Base-by-base conservation (phyloP, 2,329 filamentous ascomycete species). In the Trichoderma cornu-damae region DNA sequence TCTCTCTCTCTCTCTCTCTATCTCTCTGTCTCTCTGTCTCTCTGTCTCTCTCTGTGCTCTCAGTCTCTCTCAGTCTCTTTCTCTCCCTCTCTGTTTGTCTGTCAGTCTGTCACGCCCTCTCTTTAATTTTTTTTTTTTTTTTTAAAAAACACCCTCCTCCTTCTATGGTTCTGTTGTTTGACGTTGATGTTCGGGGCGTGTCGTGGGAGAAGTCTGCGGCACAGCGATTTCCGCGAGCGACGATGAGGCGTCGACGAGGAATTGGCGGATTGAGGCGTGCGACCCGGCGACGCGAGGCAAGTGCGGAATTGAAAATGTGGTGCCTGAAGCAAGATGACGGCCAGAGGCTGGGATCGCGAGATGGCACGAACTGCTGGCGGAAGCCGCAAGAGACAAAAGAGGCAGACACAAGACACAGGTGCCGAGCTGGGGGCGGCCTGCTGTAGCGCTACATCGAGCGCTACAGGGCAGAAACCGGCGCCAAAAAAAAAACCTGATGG, bases 401-500 rank as follows among this genome's bases (percentile, higher is more conserved):
- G 8, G 34, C 34, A 35, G 34, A 34, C 26, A 34, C 16, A 32
- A 18, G 44, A 26, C 34, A n/a, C 20, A 26, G 42, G 28, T 9
- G 28, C 28, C 28, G 44, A 6, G 44, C 44, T 48, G 44, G 44
- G n/a, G 22, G 34, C 28, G 28, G 28, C n/a, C 12, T 11, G 37
- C 35, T 52, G 49, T 32, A 54, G 50, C 38, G 50, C 38, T 44
- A 38, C 14, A 53, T 47, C 24, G 34, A 49, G 44, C 43, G 53
- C 53, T 49, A 49, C 24, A 40, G 22, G 1, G 18, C 18, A 40
- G 52, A 57, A 43, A 18, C 44, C 34, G 53, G 53, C 53, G 53
- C 53, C 53, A 46, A 47, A 54, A 18, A 24, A 47, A 47, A 56
- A 56, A 28, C 53, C 44, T 49, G 44, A 22, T 42, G 44, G 26